phyloP scores from a whole-genome alignment of 345 rosid genomes.

The Durio zibethinus region DNA sequence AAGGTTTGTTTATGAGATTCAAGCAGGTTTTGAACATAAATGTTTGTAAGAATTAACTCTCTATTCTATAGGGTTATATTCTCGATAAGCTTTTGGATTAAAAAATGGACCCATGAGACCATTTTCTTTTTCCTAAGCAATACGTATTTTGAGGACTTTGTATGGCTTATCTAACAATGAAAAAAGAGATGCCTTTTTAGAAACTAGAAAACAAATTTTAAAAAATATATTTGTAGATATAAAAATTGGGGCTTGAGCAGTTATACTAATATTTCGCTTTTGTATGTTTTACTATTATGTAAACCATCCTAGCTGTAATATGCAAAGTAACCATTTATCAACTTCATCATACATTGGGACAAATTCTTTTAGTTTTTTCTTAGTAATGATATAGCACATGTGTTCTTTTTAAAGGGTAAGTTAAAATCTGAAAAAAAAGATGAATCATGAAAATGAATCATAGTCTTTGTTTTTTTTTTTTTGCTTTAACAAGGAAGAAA shows the following conservation, averaged over 20 bases:
- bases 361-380: background rate
- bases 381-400: background rate
- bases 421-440: background rate
- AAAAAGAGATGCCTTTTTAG: background rate
- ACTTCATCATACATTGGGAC: background rate
- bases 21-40: background rate
- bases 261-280: background rate
- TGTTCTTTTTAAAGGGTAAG: background rate
- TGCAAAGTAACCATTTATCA: background rate
- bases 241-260: background rate
- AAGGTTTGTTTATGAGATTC: conserved; percentile 35
- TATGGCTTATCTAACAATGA: background rate
- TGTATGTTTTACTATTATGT: background rate
- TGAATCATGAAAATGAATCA: background rate
- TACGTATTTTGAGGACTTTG: background rate
- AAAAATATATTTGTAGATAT: background rate
- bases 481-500: background rate
- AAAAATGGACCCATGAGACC: background rate
- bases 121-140: background rate
- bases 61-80: background rate
- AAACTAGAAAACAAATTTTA: background rate
- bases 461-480: background rate
- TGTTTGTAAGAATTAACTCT: background rate
- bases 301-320: background rate
- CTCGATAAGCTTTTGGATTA: background rate